Evolutionary conservation across 139 green algal species (phyloP), one percentile per base, ranked within the genome.

Genomic region (Tetraselmis chui): DNA sequence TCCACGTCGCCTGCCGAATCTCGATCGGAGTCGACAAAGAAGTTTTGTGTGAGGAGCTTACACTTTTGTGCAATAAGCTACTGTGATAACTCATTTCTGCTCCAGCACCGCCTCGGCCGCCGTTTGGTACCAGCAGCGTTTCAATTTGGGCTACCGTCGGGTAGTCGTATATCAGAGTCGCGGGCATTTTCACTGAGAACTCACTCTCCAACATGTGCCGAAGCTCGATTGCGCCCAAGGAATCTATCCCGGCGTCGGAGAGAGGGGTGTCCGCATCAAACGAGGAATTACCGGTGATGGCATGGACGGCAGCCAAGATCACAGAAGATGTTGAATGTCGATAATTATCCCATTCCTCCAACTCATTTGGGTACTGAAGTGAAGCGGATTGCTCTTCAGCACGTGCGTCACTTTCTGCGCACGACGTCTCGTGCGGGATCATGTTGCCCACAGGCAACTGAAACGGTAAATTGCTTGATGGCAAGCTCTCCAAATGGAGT

Each of bases 81-180:
- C 18, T 67, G 45, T 25, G 45, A 67, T 18, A 67, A 25, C 45
- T 67, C 11, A 67, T 67, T 75, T 75, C n/a, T n/a, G n/a, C n/a
- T n/a, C n/a, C n/a, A n/a, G n/a, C n/a, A n/a, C n/a, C n/a, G n/a
- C n/a, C n/a, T n/a, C n/a, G n/a, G n/a, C n/a, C n/a, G n/a, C n/a
- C n/a, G n/a, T n/a, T n/a, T n/a, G n/a, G n/a, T n/a, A n/a, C n/a
- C n/a, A 67, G 45, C 5, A 67, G 18, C 18, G 5, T 67, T 18
- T 5, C 45, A 22, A 94, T 81, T 23, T 87, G 87, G 27, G 59
- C 80, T 1, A 87, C 29, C 2, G 90, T 89, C 28, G 92, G 91
- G 82, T 92, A 91, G 84, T 96, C 92, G 80, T 95, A 93, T 1
- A 89, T 86, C 26, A 94, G 78, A 0, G 92, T 95, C 23, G 86